Evolutionary conservation across 768 basidiomycete species (phyloP).

Genomic region (Serendipita sp.): DNA sequence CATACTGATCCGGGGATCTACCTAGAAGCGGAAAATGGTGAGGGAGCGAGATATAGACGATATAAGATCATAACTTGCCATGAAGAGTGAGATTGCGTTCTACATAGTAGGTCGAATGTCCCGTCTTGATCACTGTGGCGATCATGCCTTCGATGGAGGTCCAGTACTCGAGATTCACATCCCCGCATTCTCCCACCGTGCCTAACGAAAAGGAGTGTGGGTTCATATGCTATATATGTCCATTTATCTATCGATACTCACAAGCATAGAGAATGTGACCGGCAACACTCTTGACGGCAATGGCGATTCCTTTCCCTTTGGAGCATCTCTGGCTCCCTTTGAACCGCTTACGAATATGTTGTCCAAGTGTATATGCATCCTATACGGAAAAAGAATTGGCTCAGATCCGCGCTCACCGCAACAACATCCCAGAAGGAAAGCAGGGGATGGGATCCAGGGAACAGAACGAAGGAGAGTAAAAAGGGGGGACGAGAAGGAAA

Average conservation of each 20-base stretch:
- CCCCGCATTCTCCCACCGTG: neutral
- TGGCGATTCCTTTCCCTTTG: neutral
- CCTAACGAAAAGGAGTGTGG: neutral
- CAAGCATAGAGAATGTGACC: neutral
- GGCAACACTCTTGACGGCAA: slow-evolving; percentile 4
- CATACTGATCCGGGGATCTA: neutral
- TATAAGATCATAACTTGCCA: neutral
- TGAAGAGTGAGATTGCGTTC: neutral
- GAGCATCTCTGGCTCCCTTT: neutral
- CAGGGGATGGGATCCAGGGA: too few species aligned
- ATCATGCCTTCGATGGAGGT: slow-evolving; percentile 1
- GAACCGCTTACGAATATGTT: slow-evolving; percentile 3
- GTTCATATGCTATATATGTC: neutral
- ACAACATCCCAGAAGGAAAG: too few species aligned
- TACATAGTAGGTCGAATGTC: neutral
- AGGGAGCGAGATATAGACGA: neutral
- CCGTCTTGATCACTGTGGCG: neutral
- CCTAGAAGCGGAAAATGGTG: neutral
- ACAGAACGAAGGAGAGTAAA: too few species aligned
- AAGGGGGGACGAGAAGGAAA: too few species aligned
- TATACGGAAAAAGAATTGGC: neutral
- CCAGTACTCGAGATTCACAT: slow-evolving; percentile 1
- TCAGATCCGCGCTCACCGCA: too few species aligned
- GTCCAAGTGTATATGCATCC: slow-evolving; percentile 3
- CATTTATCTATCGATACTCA: neutral